Conservation (phyloP, 306 rosid species). For the Erythrophleum fordii region DNA sequence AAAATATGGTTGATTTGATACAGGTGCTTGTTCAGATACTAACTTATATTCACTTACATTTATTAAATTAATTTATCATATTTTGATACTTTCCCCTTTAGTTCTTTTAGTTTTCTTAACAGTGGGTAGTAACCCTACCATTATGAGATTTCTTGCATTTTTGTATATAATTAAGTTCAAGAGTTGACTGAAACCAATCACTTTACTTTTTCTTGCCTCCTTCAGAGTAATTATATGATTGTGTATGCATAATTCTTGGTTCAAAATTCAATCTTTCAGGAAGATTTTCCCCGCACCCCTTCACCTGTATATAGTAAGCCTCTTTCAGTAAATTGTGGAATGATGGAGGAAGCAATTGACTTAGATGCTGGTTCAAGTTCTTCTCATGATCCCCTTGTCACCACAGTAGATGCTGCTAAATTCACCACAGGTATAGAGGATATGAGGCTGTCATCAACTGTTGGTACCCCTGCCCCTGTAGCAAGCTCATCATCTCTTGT, state of each 20-base stretch:
- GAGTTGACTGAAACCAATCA: not conserved
- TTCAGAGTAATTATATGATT: slow-evolving; percentile 20
- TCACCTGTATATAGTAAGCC: slow-evolving; percentile 54
- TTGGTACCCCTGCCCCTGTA: slow-evolving; percentile 38
- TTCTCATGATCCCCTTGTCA: slow-evolving; percentile 41
- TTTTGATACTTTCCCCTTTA: slow-evolving; percentile 4
- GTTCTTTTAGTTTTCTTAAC: slow-evolving; percentile 4
- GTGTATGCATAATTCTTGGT: slow-evolving; percentile 7
- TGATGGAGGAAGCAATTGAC: slow-evolving; percentile 45
- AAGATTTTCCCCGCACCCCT: slow-evolving; percentile 47
- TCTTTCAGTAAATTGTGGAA: slow-evolving; percentile 39
- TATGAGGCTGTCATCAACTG: slow-evolving; percentile 40
- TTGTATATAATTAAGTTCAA: slow-evolving; percentile 13
- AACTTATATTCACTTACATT: slow-evolving; percentile 14
- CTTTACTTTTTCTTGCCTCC: not conserved
- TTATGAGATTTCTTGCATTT: slow-evolving; percentile 4
- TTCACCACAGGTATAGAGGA: slow-evolving; percentile 44
- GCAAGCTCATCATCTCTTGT: slow-evolving; percentile 52
- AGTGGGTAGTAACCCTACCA: not conserved
- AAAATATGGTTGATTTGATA: slow-evolving; percentile 54
- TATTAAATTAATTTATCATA: slow-evolving; percentile 7
- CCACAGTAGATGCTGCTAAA: slow-evolving; percentile 28
- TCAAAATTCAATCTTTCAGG: slow-evolving; percentile 54
- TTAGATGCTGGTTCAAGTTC: slow-evolving; percentile 48
- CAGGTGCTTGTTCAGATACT: slow-evolving; percentile 53